These are phyloP conservation scores for Blastocystis hominis DNA, from an alignment of 352 stramenopile genomes.

Conservation along the genomic window DNA sequence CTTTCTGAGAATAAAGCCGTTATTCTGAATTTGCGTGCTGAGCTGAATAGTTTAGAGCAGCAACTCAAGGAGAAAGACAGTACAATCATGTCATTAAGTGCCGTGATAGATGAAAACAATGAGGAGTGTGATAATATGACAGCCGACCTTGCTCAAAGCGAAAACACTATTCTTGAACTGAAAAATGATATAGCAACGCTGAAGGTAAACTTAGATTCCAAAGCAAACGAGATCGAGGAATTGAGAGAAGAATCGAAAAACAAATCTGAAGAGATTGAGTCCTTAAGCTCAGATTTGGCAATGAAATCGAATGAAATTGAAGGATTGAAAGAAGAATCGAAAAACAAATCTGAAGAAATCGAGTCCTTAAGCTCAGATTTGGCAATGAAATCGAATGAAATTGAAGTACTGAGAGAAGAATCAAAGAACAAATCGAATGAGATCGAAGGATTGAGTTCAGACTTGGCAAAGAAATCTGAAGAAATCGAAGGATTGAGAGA, in stretches of 20 bases:
- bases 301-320: neutral
- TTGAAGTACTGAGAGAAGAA: neutral
- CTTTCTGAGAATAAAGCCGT: neutral
- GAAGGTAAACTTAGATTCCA: neutral
- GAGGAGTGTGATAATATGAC: neutral
- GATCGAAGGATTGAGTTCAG: neutral
- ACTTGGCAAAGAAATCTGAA: neutral
- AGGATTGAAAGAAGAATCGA: neutral
- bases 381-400: neutral
- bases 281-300: neutral
- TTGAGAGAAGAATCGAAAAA: neutral
- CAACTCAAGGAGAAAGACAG: neutral
- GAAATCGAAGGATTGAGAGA: neutral
- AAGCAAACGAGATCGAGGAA: neutral
- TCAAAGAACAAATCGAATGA: too few species aligned
- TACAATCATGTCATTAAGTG: neutral
- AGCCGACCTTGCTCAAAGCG: neutral
- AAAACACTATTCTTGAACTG: neutral
- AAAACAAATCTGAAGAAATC: neutral
- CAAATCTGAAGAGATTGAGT: neutral
- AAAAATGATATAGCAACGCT: neutral
- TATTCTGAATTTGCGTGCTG: neutral
- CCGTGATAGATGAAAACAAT: constrained; percentile 3
- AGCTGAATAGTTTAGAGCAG: neutral
- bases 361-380: neutral